These are phyloP conservation scores for Graphilbum fragrans DNA, from an alignment of 2,329 filamentous ascomycete species.

Conservation along the genomic window DNA sequence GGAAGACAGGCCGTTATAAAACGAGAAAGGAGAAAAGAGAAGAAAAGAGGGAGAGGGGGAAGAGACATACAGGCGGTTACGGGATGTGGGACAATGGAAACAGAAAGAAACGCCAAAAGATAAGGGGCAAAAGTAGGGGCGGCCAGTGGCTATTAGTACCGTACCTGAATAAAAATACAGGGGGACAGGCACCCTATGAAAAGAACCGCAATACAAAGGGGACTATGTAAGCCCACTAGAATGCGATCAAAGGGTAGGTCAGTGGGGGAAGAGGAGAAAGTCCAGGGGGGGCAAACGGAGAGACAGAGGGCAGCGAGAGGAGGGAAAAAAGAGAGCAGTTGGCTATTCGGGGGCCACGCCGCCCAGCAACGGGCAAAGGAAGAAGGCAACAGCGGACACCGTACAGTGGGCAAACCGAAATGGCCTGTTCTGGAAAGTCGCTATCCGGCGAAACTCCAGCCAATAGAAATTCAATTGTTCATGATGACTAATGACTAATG, in stretches of 20 bases:
- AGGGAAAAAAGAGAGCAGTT: constrained; percentile 5
- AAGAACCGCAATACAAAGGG: too few species aligned
- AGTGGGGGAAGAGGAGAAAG: too few species aligned
- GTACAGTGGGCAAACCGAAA: not conserved
- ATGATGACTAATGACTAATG: not conserved
- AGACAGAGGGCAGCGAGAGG: too few species aligned
- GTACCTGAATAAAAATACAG: too few species aligned
- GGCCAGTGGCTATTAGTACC: too few species aligned
- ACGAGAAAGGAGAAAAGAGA: not conserved
- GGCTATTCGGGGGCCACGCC: too few species aligned
- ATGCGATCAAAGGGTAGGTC: too few species aligned
- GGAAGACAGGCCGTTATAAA: not conserved
- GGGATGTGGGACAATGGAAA: not conserved
- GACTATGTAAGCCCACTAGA: too few species aligned
- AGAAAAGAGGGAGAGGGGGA: constrained; percentile 14
- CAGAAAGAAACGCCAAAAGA: not conserved
- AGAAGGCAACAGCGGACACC: not conserved
- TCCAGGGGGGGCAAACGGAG: too few species aligned
- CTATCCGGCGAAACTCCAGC: not conserved
- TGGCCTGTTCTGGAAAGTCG: not conserved
- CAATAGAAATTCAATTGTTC: not conserved
- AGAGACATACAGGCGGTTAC: not conserved
- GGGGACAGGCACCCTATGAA: too few species aligned
- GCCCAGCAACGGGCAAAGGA: not conserved
- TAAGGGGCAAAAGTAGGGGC: too few species aligned